Percentiles rank a stretch among this genome's conserved stretches.
Evolutionary conservation across 2,329 filamentous ascomycete species (phyloP).

Genomic region (Cladobotryum protrusum): DNA sequence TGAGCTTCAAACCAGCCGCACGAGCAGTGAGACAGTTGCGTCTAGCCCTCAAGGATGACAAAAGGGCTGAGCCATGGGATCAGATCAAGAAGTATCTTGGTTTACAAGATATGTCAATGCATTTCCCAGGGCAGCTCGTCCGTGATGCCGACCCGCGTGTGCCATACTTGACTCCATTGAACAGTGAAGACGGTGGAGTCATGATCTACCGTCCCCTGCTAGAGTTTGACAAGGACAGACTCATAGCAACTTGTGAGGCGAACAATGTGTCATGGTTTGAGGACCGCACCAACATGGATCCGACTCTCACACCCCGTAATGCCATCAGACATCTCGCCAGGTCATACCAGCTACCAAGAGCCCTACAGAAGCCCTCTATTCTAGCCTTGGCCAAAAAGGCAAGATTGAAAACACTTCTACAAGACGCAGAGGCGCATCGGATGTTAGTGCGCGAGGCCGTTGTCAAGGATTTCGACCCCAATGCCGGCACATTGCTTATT

Average conservation of each 20-base stretch:
- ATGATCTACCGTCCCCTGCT: constrained; percentile 64
- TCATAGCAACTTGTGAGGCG: constrained; percentile 70
- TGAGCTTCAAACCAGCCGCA: constrained; percentile 30
- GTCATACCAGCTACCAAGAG: constrained; percentile 56
- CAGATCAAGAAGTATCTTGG: constrained; percentile 12
- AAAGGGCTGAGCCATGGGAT: constrained; percentile 17
- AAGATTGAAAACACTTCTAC: constrained; percentile 33
- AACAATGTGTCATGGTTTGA: constrained; percentile 69
- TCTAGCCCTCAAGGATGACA: constrained; percentile 23
- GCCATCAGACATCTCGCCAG: constrained; percentile 64
- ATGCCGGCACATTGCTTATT: constrained; percentile 41
- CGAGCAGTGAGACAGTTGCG: constrained; percentile 26
- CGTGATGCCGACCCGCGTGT: constrained; percentile 16
- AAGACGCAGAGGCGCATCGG: constrained; percentile 47
- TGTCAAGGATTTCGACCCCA: constrained; percentile 41
- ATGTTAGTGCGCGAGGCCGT: constrained; percentile 45
- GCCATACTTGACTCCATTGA: constrained; percentile 30
- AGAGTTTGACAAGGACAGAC: constrained; percentile 61
- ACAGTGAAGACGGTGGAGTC: constrained; percentile 60
- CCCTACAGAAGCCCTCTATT: constrained; percentile 60
- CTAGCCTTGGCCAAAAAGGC: constrained; percentile 53
- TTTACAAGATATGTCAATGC: constrained; percentile 18
- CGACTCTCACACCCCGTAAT: constrained; percentile 72
- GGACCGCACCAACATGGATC: constrained; percentile 76
- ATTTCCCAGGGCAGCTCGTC: constrained; percentile 21